Evolutionary conservation across 140 eudicot species (phyloP).

Genomic region (Senecio squalidus): DNA sequence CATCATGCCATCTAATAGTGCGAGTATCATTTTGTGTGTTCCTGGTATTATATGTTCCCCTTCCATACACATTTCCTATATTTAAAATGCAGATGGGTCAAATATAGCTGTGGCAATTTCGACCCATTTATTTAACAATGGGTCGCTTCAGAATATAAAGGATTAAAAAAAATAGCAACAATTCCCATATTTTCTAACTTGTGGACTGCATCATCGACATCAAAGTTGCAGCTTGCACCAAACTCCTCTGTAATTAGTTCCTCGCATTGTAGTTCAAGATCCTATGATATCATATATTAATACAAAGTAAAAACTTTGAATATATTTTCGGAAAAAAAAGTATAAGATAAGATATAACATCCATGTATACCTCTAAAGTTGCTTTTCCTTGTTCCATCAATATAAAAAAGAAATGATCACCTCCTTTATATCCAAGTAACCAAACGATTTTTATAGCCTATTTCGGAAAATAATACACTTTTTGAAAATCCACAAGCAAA

Average conservation of each 20-base stretch:
- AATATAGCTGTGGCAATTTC: too few species aligned
- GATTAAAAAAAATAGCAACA: conserved; percentile 40
- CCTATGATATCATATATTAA: conserved; percentile 41
- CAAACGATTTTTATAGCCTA: not conserved
- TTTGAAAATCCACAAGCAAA: not conserved
- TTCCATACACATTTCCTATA: too few species aligned
- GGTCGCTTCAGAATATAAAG: too few species aligned
- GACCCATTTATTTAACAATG: too few species aligned
- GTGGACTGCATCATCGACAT: conserved; percentile 90
- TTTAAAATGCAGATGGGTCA: too few species aligned
- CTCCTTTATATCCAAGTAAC: conserved; percentile 74
- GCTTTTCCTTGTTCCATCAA: conserved; percentile 98
- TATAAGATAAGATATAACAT: not conserved
- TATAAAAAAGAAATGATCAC: conserved; percentile 78
- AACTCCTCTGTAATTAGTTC: conserved; percentile 83
- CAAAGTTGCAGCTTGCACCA: conserved; percentile 78
- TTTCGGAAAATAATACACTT: not conserved
- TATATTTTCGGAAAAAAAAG: not conserved
- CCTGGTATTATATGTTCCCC: too few species aligned
- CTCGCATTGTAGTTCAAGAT: conserved; percentile 81
- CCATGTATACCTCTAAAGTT: conserved; percentile 58
- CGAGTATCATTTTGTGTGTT: too few species aligned
- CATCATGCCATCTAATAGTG: too few species aligned
- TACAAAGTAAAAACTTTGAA: not conserved
- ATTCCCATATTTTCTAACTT: conserved; percentile 90